Percentiles rank a stretch among this genome's conserved stretches.
Evolutionary conservation across 345 rosid species (phyloP).

Genomic region (Eutrema heterophyllum): DNA sequence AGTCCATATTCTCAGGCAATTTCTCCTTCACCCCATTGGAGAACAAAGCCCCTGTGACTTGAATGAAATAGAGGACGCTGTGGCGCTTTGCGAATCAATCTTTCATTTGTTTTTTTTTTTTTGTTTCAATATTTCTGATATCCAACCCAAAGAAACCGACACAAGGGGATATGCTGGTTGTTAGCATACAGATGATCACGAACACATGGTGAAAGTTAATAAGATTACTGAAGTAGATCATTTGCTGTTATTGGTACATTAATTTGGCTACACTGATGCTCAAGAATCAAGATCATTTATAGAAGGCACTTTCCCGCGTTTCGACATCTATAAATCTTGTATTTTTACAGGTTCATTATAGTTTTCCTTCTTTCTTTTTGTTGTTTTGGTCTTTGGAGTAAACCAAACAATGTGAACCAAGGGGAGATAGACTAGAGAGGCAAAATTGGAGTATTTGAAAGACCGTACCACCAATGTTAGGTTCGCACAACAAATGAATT

Average conservation of each 20-base stretch:
- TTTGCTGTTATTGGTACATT: background rate
- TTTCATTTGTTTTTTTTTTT: slow-evolving; percentile 16
- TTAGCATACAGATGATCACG: slow-evolving; percentile 8
- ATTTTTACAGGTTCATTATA: no score
- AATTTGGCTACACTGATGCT: background rate
- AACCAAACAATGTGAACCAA: no score
- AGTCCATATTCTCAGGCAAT: slow-evolving; percentile 82
- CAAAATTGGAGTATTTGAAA: no score
- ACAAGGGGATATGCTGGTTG: slow-evolving; percentile 8
- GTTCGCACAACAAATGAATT: no score
- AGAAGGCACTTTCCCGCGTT: background rate
- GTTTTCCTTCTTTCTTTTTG: no score
- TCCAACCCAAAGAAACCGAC: background rate
- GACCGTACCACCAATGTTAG: no score
- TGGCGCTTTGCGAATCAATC: slow-evolving; percentile 8
- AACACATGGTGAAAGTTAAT: slow-evolving; percentile 19
- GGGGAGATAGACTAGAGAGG: no score
- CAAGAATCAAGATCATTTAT: background rate
- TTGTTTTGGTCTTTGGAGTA: no score
- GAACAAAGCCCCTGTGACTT: slow-evolving; percentile 22
- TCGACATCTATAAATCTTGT: slow-evolving; percentile 16
- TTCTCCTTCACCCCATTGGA: slow-evolving; percentile 72
- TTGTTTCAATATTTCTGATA: background rate
- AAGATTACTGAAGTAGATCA: slow-evolving; percentile 8
- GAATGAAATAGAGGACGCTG: slow-evolving; percentile 19